Evolutionary conservation across 2,329 filamentous ascomycete species (phyloP).

Genomic region (Chaetomium sp.): DNA sequence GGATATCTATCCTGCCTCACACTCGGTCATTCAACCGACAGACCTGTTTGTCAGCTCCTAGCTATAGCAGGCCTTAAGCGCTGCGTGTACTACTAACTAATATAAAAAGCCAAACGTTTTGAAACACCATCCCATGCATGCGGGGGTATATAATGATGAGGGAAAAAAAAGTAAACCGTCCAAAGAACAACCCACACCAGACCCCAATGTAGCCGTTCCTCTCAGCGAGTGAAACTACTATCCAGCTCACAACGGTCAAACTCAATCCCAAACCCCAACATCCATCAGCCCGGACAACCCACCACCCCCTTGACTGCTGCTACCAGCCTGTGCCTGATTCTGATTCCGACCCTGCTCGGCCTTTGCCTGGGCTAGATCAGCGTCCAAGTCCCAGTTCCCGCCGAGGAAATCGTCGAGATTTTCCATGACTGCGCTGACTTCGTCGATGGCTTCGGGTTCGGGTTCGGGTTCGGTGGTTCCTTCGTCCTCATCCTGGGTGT

Average conservation of each 20-base stretch:
- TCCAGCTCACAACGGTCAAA: background rate
- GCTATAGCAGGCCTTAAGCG: too few species aligned
- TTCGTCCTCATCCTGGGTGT: background rate
- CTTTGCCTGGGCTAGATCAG: conserved; percentile 29
- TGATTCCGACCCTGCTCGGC: background rate
- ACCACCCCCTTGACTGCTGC: background rate
- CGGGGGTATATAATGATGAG: too few species aligned
- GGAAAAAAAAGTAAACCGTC: too few species aligned
- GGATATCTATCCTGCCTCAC: too few species aligned
- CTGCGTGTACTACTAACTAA: too few species aligned
- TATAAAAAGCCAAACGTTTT: too few species aligned
- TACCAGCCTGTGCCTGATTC: background rate
- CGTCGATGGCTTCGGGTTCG: conserved; percentile 28
- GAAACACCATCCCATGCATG: too few species aligned
- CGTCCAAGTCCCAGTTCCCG: conserved; percentile 30
- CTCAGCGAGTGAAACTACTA: too few species aligned
- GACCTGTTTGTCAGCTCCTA: too few species aligned
- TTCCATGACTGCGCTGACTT: conserved; percentile 40
- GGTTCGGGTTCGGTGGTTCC: conserved; percentile 9
- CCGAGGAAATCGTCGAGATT: conserved; percentile 42
- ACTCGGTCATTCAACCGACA: too few species aligned
- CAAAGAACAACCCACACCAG: too few species aligned
- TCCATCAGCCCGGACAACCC: conserved; percentile 6
- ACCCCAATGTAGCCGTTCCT: too few species aligned
- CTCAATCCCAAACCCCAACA: conserved; percentile 10